These are phyloP conservation scores for Colletotrichum falcatum DNA, from an alignment of 2,329 filamentous ascomycete genomes.

Conservation along the genomic window DNA sequence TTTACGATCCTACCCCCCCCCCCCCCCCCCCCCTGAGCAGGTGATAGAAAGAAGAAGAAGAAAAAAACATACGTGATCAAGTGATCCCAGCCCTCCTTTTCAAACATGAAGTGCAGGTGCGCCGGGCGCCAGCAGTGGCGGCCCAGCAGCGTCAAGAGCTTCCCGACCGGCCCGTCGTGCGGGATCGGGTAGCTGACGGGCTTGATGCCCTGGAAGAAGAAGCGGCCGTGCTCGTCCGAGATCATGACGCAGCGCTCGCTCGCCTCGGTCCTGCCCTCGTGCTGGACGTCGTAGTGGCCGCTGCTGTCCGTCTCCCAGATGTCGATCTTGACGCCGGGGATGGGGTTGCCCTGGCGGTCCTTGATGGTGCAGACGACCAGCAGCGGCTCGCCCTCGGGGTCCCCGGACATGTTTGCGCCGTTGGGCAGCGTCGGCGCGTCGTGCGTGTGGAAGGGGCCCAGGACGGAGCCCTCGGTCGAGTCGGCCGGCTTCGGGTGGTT, in stretches of 20 bases:
- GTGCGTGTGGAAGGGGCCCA: constrained; percentile 84
- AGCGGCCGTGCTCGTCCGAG: constrained; percentile 53
- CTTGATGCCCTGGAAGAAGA: constrained; percentile 88
- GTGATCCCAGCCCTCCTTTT: constrained; percentile 81
- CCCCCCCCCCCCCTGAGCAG: too few species aligned
- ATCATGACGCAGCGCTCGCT: constrained; percentile 65
- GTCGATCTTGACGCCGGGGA: constrained; percentile 75
- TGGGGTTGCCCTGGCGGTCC: constrained; percentile 69
- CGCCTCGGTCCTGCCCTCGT: constrained; percentile 63
- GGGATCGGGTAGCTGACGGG: constrained; percentile 90
- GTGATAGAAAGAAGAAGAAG: too few species aligned
- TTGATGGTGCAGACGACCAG: constrained; percentile 76
- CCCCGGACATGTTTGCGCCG: constrained; percentile 71
- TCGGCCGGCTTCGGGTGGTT: constrained; percentile 78
- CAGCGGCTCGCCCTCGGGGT: constrained; percentile 73
- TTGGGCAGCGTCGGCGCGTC: constrained; percentile 67
- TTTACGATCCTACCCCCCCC: neutral
- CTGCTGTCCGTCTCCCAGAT: constrained; percentile 84
- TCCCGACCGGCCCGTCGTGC: constrained; percentile 85
- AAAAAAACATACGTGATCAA: constrained; percentile 78
- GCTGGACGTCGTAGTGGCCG: constrained; percentile 82
- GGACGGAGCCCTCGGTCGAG: constrained; percentile 80
- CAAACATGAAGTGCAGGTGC: constrained; percentile 92
- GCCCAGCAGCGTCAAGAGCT: constrained; percentile 72
- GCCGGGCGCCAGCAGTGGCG: constrained; percentile 83